A percentile compares a stretch with the other conserved stretches of the same genome.
These are phyloP conservation scores for Gnomoniopsis sp. DNA, from an alignment of 2,329 filamentous ascomycete species.

Conservation along the genomic window DNA sequence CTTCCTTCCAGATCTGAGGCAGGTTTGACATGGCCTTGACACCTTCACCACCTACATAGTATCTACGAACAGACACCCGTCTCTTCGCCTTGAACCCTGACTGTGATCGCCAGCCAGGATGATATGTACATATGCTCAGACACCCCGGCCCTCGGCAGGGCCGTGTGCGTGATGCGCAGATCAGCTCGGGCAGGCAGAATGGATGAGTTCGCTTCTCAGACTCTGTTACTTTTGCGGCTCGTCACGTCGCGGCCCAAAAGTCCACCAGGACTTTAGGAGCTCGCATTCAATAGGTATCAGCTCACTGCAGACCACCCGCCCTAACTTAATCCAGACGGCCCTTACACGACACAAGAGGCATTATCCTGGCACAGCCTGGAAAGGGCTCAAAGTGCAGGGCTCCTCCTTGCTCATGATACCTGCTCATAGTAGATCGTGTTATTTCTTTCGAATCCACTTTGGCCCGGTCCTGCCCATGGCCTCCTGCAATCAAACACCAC, in stretches of 20 bases:
- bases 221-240: not conserved
- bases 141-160: not conserved
- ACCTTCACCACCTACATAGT: not conserved
- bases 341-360: not conserved
- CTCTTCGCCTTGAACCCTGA: not conserved
- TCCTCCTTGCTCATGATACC: no score
- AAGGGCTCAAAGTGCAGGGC: not conserved
- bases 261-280: no score
- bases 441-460: not conserved
- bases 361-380: not conserved
- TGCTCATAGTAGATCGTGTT: not conserved
- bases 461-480: slow-evolving; percentile 4
- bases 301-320: not conserved
- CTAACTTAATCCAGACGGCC: no score
- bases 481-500: slow-evolving; percentile 14
- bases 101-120: not conserved
- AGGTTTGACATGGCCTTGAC: not conserved
- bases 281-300: not conserved
- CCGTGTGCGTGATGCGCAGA: not conserved
- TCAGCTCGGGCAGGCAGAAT: no score
- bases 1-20: slow-evolving; percentile 4
- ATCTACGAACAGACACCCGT: no score
- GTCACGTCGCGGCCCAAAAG: not conserved
- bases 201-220: not conserved
- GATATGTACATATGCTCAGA: not conserved